Conservation (phyloP, 2,329 filamentous ascomycete species). For the Tolypocladium endophyticum region DNA sequence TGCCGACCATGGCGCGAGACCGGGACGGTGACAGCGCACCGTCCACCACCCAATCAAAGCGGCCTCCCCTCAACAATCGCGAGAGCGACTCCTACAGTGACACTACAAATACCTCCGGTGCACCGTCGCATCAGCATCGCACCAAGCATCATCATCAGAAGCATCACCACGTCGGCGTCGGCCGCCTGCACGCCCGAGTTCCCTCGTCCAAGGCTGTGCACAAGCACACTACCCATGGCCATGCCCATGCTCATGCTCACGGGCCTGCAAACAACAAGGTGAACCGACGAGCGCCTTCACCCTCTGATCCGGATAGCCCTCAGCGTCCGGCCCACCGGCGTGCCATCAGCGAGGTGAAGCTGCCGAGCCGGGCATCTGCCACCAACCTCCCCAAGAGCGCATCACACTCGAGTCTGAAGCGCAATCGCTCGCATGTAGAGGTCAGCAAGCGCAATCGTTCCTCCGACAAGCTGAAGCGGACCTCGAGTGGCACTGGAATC, state of each 20-base stretch:
- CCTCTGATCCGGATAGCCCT: constrained; percentile 14
- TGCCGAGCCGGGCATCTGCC: constrained; percentile 32
- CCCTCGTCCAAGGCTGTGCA: constrained; percentile 39
- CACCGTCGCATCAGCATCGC: constrained; percentile 16
- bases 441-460: constrained; percentile 42
- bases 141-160: constrained; percentile 20
- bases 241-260: constrained; percentile 1
- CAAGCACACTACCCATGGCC: constrained; percentile 24
- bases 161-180: constrained; percentile 26
- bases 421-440: constrained; percentile 49
- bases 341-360: constrained; percentile 38
- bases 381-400: constrained; percentile 41
- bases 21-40: constrained; percentile 37
- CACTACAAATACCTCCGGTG: constrained; percentile 11
- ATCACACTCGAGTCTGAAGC: constrained; percentile 45
- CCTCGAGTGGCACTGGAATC: constrained; percentile 38
- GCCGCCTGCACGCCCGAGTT: constrained; percentile 40
- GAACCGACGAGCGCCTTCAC: constrained; percentile 32
- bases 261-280: constrained; percentile 22
- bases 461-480: constrained; percentile 40
- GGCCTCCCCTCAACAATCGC: constrained; percentile 27
- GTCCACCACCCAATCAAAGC: constrained; percentile 45
- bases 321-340: constrained; percentile 32
- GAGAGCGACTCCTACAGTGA: constrained; percentile 25
- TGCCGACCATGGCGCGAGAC: constrained; percentile 29